Evolutionary conservation across 768 basidiomycete species (phyloP).

Genomic region (Cystofilobasidium bisporidii): DNA sequence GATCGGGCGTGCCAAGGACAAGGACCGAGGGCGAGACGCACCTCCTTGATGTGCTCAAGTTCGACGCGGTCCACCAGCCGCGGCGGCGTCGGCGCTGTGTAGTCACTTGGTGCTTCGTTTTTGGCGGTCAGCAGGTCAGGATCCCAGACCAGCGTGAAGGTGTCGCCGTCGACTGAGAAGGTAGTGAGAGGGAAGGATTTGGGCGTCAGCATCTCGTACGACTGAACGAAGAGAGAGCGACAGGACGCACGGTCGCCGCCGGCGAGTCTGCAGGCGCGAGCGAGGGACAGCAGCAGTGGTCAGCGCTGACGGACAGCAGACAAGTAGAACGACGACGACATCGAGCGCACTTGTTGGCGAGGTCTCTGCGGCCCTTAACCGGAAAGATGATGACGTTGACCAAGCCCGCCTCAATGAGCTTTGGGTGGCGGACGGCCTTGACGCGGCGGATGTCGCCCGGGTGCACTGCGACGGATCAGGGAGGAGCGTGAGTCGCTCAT

Average conservation of each 20-base stretch:
- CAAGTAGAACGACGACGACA: no score
- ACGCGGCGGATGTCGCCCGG: constrained; percentile 17
- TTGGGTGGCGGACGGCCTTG: constrained; percentile 15
- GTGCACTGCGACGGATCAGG: not conserved
- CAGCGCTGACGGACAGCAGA: no score
- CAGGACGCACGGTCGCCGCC: constrained; percentile 19
- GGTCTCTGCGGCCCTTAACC: constrained; percentile 9
- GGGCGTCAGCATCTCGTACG: not conserved
- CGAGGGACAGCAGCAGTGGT: not conserved
- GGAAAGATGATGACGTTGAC: constrained; percentile 24
- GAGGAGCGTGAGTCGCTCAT: not conserved
- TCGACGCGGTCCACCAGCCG: not conserved
- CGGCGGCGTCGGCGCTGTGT: not conserved
- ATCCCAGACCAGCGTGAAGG: constrained; percentile 21
- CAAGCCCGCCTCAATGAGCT: constrained; percentile 12
- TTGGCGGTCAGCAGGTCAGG: not conserved
- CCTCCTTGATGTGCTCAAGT: constrained; percentile 9
- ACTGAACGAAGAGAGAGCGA: not conserved
- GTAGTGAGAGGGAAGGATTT: not conserved
- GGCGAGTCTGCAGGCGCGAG: not conserved
- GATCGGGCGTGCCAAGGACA: not conserved
- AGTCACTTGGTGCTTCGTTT: constrained; percentile 7
- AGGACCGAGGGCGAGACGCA: not conserved
- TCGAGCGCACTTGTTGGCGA: constrained; percentile 14
- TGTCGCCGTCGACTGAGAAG: constrained; percentile 3